A percentile compares a stretch with the other conserved stretches of the same genome.
Evolutionary conservation across 495 filamentous ascomycete species (phyloP).

Genomic region (Neurospora sublineolata): DNA sequence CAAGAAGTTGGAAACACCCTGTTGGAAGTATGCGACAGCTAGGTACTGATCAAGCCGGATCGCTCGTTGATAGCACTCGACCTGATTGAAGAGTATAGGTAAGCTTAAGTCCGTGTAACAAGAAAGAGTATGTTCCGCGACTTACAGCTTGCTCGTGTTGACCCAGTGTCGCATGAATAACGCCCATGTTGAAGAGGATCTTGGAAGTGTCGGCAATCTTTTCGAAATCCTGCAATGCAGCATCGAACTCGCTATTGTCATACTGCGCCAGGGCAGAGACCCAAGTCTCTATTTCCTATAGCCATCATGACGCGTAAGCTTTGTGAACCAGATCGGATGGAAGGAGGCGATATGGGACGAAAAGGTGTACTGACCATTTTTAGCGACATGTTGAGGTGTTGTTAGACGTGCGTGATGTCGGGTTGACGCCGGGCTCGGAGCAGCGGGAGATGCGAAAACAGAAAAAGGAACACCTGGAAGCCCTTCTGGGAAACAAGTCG

Average conservation of each 20-base stretch:
- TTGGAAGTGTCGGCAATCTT: conserved; percentile 91
- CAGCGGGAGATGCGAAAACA: not conserved
- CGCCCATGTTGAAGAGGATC: conserved; percentile 97
- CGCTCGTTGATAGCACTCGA: conserved; percentile 88
- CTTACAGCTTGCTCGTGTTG: conserved; percentile 91
- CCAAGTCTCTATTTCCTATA: conserved; percentile 98
- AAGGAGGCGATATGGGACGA: not conserved
- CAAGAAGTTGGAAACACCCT: conserved; percentile 96
- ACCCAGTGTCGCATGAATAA: conserved; percentile 95
- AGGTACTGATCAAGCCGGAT: conserved; percentile 86
- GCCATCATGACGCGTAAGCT: conserved; percentile 8
- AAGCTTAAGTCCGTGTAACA: not conserved
- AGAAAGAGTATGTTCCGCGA: conserved; percentile 7
- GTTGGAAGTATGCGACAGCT: conserved; percentile 95
- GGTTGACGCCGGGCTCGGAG: not conserved
- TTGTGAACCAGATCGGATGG: not conserved
- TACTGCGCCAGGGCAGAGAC: conserved; percentile 83
- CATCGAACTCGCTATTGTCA: conserved; percentile 93
- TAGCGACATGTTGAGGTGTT: conserved; percentile 48
- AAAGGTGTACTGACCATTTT: conserved; percentile 50
- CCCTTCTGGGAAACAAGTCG: not conserved
- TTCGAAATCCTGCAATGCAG: conserved; percentile 69
- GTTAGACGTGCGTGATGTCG: not conserved
- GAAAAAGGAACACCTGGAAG: not conserved
- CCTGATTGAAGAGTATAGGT: conserved; percentile 37